Evolutionary conservation across 345 rosid genomes (phyloP), one percentile per base, ranked within the genome.

Genomic region (Acer yangbiense): DNA sequence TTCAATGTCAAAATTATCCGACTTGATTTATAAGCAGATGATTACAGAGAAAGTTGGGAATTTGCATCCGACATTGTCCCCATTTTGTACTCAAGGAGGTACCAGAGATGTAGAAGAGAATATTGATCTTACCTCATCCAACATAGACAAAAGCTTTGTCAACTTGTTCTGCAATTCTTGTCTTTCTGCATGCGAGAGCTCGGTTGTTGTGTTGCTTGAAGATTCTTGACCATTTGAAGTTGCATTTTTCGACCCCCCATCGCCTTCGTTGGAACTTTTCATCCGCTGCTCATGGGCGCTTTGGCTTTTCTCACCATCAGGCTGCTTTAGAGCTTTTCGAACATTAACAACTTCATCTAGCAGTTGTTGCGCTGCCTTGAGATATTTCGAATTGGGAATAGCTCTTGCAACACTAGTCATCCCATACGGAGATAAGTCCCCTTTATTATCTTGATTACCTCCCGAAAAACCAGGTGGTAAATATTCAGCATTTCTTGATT

Each of bases 341-440:
- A 94, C 98, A 83, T 91, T 96, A 74, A 92, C 97, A 83, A 93
- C 98, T 87, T 97, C 99, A 76, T 94, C 98, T 6, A 97, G 90
- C 74, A 97, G 85, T 80, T 94, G 90, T 68, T 93, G 98, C 58
- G 95, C 97, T 27, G 95, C 97, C 79, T 90, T 89, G 76, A 91
- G 94, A 81, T 92, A 96, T 80, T 88, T 92, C 71, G 98, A 94
- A 84, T 88, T 87, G 1, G 94, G 91, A 71, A 92, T 73, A 58
- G 84, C 78, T 84, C 96, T 91, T 66, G 91, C 89, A 65, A 85
- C 39, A 57, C 87, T 82, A 0, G 91, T 76, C 86, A 90, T 81
- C 25, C 91, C 94, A 46, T 87, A 88, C 10, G 87, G 79, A 71
- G 90, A 86, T 48, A 86, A 83, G 77, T 88, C 92, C 50, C 83